These are phyloP conservation scores for Gastrodia elata DNA, from an alignment of 106 monocot species.

Conservation along the genomic window DNA sequence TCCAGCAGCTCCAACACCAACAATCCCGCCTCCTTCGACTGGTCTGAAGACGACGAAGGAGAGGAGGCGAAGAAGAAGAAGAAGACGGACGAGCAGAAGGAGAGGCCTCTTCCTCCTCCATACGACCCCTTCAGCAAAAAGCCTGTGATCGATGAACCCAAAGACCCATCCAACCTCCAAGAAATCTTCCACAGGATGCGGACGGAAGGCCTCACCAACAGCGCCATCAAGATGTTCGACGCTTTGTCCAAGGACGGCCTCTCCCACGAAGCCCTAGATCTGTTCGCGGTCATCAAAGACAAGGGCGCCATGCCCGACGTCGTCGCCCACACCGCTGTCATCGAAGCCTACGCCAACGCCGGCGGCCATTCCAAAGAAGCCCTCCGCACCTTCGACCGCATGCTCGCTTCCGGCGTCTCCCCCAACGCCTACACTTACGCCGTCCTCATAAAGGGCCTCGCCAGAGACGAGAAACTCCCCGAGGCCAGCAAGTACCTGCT, in stretches of 20 bases:
- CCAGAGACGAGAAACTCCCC: slow-evolving; percentile 42
- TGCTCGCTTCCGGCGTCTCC: slow-evolving; percentile 77
- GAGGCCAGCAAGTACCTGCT: slow-evolving; percentile 58
- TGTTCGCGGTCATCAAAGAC: slow-evolving; percentile 86
- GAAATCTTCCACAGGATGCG: slow-evolving; percentile 88
- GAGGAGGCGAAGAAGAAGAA: neutral
- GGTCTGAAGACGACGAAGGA: slow-evolving; percentile 45
- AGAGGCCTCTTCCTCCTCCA: slow-evolving; percentile 50
- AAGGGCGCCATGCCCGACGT: slow-evolving; percentile 91
- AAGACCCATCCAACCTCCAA: slow-evolving; percentile 78
- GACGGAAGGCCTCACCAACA: slow-evolving; percentile 68
- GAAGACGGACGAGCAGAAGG: slow-evolving; percentile 11
- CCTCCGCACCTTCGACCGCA: slow-evolving; percentile 57
- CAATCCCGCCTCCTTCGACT: slow-evolving; percentile 81
- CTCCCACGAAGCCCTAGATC: slow-evolving; percentile 85
- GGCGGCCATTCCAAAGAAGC: slow-evolving; percentile 71
- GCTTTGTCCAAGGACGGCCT: slow-evolving; percentile 84
- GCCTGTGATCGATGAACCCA: slow-evolving; percentile 36
- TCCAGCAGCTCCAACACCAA: slow-evolving; percentile 45
- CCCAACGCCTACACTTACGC: slow-evolving; percentile 84
- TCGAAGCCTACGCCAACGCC: slow-evolving; percentile 88
- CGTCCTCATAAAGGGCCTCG: slow-evolving; percentile 69
- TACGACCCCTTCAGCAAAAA: slow-evolving; percentile 97
- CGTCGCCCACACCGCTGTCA: slow-evolving; percentile 93
- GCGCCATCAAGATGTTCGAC: slow-evolving; percentile 99